Percentiles rank a stretch among this genome's conserved stretches.
Evolutionary conservation across 225 moss, liverwort and hornwort species (phyloP).

Genomic region (Asterella californica): DNA sequence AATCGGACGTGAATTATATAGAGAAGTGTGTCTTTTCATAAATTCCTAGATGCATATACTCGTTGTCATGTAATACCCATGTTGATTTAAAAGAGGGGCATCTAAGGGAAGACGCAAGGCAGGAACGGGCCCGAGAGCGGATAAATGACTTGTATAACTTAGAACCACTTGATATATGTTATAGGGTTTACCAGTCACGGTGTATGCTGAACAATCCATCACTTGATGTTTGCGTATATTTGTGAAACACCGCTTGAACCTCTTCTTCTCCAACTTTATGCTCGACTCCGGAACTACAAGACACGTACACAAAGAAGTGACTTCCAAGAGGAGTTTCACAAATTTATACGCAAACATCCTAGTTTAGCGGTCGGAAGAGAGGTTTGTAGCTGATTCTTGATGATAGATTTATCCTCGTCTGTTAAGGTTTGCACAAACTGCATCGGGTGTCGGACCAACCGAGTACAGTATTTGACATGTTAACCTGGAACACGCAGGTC

Average conservation of each 20-base stretch:
- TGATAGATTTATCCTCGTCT: background rate
- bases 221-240: too few species aligned
- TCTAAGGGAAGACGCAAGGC: background rate
- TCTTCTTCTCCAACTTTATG: background rate
- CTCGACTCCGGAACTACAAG: background rate
- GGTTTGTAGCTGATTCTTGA: background rate
- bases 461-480: background rate
- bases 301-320: background rate
- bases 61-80: background rate
- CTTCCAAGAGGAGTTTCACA: background rate
- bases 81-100: background rate
- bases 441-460: background rate
- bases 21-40: too few species aligned
- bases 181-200: too few species aligned
- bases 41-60: background rate
- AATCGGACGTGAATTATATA: background rate
- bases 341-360: too few species aligned
- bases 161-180: background rate
- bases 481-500: slow-evolving; percentile 47
- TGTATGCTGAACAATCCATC: too few species aligned
- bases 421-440: background rate
- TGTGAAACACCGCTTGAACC: too few species aligned
- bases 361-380: background rate
- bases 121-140: background rate
- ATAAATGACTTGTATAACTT: background rate